phyloP scores from a whole-genome alignment of 768 basidiomycete genomes.

The Mycena vulgaris region DNA sequence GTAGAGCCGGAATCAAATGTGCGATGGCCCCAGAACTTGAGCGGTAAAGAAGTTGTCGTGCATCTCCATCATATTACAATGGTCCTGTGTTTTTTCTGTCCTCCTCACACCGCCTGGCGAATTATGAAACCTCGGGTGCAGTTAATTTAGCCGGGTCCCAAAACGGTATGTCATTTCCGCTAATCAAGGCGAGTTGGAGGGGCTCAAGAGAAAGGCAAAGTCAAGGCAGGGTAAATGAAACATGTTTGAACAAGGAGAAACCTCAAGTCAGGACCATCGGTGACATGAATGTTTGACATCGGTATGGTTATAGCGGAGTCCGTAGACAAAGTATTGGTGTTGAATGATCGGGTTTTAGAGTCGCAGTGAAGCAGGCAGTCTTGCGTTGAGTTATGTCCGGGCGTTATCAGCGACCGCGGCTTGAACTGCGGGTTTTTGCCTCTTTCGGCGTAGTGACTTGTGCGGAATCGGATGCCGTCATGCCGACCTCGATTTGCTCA shows the following conservation, averaged over 20 bases:
- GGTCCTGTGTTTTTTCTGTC: background rate
- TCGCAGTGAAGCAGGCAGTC: background rate
- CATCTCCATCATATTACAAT: background rate
- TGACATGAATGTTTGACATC: background rate
- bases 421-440: background rate
- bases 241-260: background rate
- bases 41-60: slow-evolving; percentile 16
- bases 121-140: slow-evolving; percentile 11
- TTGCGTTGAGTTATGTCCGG: slow-evolving; percentile 11
- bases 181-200: background rate
- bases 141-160: background rate
- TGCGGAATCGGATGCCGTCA: slow-evolving; percentile 24
- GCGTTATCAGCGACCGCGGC: background rate
- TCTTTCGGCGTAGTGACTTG: background rate
- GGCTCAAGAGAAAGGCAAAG: background rate
- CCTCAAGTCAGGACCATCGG: slow-evolving; percentile 1
- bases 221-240: background rate
- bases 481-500: slow-evolving; percentile 11
- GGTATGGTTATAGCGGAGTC: slow-evolving; percentile 8
- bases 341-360: slow-evolving; percentile 24
- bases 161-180: slow-evolving; percentile 13
- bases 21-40: background rate
- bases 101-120: background rate
- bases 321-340: background rate
- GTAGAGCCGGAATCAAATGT: background rate